Conservation (phyloP, 2,329 filamentous ascomycete species). For the Rachicladosporium sp. region DNA sequence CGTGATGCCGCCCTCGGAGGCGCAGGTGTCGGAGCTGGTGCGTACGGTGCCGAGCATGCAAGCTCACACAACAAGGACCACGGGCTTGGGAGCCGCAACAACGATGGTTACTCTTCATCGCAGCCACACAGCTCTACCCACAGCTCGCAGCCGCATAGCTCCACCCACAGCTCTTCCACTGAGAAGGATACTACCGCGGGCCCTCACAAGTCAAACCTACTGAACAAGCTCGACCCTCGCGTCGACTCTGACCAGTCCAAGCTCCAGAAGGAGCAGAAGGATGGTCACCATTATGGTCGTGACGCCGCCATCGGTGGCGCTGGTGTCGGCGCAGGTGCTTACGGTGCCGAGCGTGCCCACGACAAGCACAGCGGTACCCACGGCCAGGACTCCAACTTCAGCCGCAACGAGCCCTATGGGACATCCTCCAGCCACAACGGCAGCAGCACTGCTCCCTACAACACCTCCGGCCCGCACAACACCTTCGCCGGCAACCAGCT, state of each 20-base stretch:
- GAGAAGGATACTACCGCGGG: slow-evolving; percentile 1
- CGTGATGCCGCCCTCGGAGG: slow-evolving; percentile 19
- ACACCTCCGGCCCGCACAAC: slow-evolving; percentile 19
- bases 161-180: slow-evolving; percentile 5
- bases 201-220: slow-evolving; percentile 7
- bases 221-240: slow-evolving; percentile 15
- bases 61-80: slow-evolving; percentile 13
- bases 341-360: slow-evolving; percentile 20
- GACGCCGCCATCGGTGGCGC: slow-evolving; percentile 22
- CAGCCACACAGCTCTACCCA: slow-evolving; percentile 15
- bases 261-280: slow-evolving; percentile 5
- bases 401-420: too few species aligned
- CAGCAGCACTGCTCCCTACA: too few species aligned
- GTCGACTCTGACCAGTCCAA: slow-evolving; percentile 4
- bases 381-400: too few species aligned
- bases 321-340: slow-evolving; percentile 12
- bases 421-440: too few species aligned
- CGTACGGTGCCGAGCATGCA: background rate
- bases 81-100: slow-evolving; percentile 8
- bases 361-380: slow-evolving; percentile 22
- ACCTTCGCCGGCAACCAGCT: slow-evolving; percentile 21
- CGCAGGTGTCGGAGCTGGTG: background rate
- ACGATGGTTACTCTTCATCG: slow-evolving; percentile 8
- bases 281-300: slow-evolving; percentile 20
- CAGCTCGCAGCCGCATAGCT: background rate